Evolutionary conservation across 495 filamentous ascomycete species (phyloP).

Genomic region (Venustampulla echinocandica): DNA sequence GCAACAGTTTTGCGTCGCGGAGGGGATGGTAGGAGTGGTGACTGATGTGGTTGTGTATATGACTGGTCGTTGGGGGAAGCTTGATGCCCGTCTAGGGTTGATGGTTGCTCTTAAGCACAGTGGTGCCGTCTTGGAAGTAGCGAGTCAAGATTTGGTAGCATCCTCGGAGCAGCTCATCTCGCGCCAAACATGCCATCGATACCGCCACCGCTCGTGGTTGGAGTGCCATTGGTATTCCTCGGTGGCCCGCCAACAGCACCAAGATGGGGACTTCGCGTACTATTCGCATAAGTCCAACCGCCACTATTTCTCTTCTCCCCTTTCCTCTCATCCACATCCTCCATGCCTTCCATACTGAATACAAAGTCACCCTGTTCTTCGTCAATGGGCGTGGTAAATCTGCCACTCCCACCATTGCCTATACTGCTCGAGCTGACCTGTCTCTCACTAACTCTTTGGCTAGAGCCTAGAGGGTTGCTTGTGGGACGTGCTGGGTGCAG

Average conservation of each 20-base stretch:
- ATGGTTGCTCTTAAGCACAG: too few species aligned
- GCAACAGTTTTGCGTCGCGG: background rate
- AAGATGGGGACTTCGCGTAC: constrained; percentile 12
- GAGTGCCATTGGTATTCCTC: constrained; percentile 8
- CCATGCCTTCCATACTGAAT: constrained; percentile 77
- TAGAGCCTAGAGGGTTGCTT: constrained; percentile 19
- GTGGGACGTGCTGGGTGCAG: constrained; percentile 16
- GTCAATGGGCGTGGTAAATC: constrained; percentile 61
- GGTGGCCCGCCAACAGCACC: constrained; percentile 9
- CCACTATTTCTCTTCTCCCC: constrained; percentile 26
- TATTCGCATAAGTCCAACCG: constrained; percentile 21
- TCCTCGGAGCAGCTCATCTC: background rate
- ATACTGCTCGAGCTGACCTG: constrained; percentile 46
- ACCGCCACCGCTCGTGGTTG: constrained; percentile 13
- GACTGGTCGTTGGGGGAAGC: background rate
- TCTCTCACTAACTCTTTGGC: constrained; percentile 26
- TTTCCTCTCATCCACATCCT: constrained; percentile 36
- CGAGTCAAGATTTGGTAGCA: background rate
- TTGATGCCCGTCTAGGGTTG: background rate
- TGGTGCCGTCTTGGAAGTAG: too few species aligned
- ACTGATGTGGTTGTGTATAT: background rate
- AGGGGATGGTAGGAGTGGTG: background rate
- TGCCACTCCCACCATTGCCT: constrained; percentile 28
- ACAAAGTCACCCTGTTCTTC: constrained; percentile 66
- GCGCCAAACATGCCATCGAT: constrained; percentile 18